A percentile compares a stretch with the other conserved stretches of the same genome.
Conservation (phyloP, 225 moss, liverwort and hornwort genomes). For the Anthoceros angustus region DNA sequence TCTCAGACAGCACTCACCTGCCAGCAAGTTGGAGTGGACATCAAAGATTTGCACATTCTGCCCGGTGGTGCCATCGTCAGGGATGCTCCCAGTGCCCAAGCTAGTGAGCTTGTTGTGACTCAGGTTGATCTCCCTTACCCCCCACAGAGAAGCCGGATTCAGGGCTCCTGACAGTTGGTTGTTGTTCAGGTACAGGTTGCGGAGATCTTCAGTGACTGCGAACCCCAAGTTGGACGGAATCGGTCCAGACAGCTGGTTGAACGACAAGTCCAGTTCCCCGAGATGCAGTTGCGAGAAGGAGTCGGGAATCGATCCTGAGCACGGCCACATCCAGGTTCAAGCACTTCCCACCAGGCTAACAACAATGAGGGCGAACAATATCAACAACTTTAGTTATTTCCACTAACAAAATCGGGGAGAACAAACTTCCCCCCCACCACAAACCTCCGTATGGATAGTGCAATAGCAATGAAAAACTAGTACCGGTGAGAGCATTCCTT, state of each 20-base stretch:
- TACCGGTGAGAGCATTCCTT: neutral
- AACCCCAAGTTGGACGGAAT: conserved; percentile 7
- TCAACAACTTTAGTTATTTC: neutral
- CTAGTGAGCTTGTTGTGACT: conserved; percentile 16
- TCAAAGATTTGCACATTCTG: conserved; percentile 12
- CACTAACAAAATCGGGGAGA: neutral
- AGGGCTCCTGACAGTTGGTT: conserved; percentile 14
- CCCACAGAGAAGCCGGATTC: conserved; percentile 11
- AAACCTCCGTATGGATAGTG: too few relatives aligned
- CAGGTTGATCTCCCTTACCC: neutral
- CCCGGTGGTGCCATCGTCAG: conserved; percentile 6
- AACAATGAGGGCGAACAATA: neutral
- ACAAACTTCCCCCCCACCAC: too few relatives aligned
- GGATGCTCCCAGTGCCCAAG: conserved; percentile 11
- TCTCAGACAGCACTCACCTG: neutral
- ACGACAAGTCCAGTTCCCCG: conserved; percentile 10
- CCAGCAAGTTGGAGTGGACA: conserved; percentile 14
- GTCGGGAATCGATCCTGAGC: conserved; percentile 9
- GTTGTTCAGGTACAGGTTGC: conserved; percentile 12
- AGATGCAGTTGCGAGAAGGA: conserved; percentile 6
- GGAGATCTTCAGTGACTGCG: neutral
- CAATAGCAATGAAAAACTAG: neutral
- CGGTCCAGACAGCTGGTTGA: conserved; percentile 12
- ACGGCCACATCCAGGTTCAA: neutral
- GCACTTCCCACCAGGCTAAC: neutral